phyloP scores from a whole-genome alignment of 257 asterid species.

The Pogostemon cablin region DNA sequence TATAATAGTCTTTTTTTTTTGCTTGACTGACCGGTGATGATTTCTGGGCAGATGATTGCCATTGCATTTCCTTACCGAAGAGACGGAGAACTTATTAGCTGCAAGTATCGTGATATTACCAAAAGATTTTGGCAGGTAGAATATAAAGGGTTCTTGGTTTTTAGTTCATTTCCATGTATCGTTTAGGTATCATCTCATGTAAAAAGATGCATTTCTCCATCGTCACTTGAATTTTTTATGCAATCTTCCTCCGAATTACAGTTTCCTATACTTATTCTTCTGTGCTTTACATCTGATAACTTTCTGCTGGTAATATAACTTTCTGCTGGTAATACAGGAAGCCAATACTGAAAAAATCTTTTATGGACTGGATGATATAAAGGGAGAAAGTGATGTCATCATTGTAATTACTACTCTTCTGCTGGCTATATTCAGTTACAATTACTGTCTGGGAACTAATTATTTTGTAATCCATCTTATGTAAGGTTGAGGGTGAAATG shows the following conservation, averaged over 20 bases:
- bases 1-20: background rate
- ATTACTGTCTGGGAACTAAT: constrained; percentile 28
- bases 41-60: constrained; percentile 49
- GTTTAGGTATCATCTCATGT: constrained; percentile 5
- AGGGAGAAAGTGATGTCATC: constrained; percentile 81
- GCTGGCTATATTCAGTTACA: constrained; percentile 31
- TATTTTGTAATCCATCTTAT: constrained; percentile 13
- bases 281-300: constrained; percentile 29
- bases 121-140: constrained; percentile 88
- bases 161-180: constrained; percentile 48
- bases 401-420: constrained; percentile 58
- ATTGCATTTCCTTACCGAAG: constrained; percentile 86
- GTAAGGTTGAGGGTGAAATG: constrained; percentile 98
- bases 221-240: constrained; percentile 34
- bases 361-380: constrained; percentile 91
- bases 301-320: constrained; percentile 30
- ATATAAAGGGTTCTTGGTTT: background rate
- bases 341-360: constrained; percentile 73
- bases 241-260: constrained; percentile 22
- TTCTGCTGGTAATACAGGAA: constrained; percentile 61
- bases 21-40: background rate
- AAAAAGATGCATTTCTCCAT: background rate
- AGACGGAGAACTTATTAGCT: constrained; percentile 73
- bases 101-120: constrained; percentile 80
- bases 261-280: constrained; percentile 16